Evolutionary conservation across 805 yeast genomes (phyloP).

Genomic region (Saccharomycopsis fermentans): DNA sequence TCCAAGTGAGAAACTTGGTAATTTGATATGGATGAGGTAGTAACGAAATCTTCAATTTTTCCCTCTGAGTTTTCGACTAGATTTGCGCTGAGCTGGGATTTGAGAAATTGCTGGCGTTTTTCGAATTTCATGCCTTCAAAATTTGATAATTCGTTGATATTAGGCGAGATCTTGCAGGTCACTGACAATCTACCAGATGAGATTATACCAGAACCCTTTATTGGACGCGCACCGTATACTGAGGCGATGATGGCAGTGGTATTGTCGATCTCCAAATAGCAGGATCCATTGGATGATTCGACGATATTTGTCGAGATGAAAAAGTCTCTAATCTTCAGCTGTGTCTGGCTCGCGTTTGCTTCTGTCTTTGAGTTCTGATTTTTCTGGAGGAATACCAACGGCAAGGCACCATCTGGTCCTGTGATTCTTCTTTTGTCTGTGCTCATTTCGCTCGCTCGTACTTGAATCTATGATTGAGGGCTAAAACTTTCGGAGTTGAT

Average conservation of each 20-base stretch:
- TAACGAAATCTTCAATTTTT: conserved; percentile 7
- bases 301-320: conserved; percentile 57
- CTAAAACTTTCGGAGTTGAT: too few relatives aligned
- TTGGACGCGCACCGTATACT: conserved; percentile 86
- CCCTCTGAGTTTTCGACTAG: not conserved
- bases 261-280: conserved; percentile 60
- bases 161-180: conserved; percentile 43
- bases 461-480: too few relatives aligned
- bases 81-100: not conserved
- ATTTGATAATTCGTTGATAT: conserved; percentile 24
- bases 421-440: conserved; percentile 75
- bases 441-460: too few relatives aligned
- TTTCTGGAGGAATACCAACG: conserved; percentile 32
- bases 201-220: conserved; percentile 50
- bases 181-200: conserved; percentile 59
- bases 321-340: conserved; percentile 25
- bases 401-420: conserved; percentile 65
- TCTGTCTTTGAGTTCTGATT: conserved; percentile 11
- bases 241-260: conserved; percentile 45
- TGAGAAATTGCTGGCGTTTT: not conserved
- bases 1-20: conserved; percentile 31
- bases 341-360: conserved; percentile 13
- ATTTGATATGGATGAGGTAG: conserved; percentile 22
- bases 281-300: conserved; percentile 71
- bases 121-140: conserved; percentile 1